phyloP scores from a whole-genome alignment of 2,329 filamentous ascomycete genomes.

The Sarocladium brachiariae region DNA sequence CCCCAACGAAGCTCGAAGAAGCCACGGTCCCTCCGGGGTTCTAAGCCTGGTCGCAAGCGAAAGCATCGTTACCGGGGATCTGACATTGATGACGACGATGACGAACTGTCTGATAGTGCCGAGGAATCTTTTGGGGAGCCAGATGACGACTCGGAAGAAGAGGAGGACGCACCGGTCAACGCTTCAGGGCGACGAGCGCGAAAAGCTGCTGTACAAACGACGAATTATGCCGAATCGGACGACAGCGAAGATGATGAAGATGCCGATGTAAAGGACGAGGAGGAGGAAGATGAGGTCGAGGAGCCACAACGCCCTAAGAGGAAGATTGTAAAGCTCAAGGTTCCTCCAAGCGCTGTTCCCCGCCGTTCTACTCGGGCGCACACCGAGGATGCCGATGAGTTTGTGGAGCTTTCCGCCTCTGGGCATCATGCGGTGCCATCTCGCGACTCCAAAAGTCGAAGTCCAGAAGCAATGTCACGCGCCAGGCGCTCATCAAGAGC shows the following conservation, averaged over 20 bases:
- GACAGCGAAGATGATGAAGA: constrained; percentile 32
- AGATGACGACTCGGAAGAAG: constrained; percentile 35
- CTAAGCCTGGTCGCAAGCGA: constrained; percentile 28
- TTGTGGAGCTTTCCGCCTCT: constrained; percentile 53
- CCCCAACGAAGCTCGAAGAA: constrained; percentile 37
- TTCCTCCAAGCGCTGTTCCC: constrained; percentile 23
- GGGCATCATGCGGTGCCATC: constrained; percentile 49
- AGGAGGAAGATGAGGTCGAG: constrained; percentile 20
- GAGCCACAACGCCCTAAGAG: constrained; percentile 23
- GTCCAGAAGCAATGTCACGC: constrained; percentile 44
- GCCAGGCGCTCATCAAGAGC: constrained; percentile 40
- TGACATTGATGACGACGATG: constrained; percentile 56
- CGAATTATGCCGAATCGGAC: constrained; percentile 38
- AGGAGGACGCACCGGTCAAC: constrained; percentile 34
- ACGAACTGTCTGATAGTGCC: constrained; percentile 47
- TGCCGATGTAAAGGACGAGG: constrained; percentile 22
- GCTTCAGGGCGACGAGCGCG: constrained; percentile 42
- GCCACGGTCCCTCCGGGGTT: constrained; percentile 30
- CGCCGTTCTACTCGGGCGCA: constrained; percentile 45
- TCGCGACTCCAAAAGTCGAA: constrained; percentile 45
- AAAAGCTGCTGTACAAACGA: constrained; percentile 36
- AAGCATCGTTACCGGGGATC: constrained; percentile 47
- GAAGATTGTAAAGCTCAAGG: constrained; percentile 39
- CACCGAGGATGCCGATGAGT: constrained; percentile 47
- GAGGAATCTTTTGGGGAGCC: constrained; percentile 42